Percentiles rank a stretch among this genome's conserved stretches.
Evolutionary conservation across 257 asterid species (phyloP).

Genomic region (Forsythia viridissima): DNA sequence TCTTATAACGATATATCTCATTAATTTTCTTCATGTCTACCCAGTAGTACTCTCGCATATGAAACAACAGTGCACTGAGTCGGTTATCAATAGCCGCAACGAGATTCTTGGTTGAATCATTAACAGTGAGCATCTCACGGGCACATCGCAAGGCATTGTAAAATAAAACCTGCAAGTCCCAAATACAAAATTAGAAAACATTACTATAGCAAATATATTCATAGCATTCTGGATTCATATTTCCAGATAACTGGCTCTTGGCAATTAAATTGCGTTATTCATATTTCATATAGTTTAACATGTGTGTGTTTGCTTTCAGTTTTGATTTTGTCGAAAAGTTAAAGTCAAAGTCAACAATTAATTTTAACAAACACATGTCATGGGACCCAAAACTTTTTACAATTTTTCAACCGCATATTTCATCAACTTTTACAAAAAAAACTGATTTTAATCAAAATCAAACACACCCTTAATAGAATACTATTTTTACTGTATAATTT

Average conservation of each 20-base stretch:
- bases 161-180: constrained; percentile 54
- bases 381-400: no score
- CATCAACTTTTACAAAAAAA: no score
- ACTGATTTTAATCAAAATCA: no score
- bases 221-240: not conserved
- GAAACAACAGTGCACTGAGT: constrained; percentile 14
- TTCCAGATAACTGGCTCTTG: not conserved
- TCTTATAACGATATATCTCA: constrained; percentile 19
- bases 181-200: not conserved
- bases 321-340: no score
- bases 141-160: constrained; percentile 77
- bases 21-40: constrained; percentile 18
- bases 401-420: no score
- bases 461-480: no score
- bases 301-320: no score
- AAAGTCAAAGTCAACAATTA: no score
- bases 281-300: not conserved
- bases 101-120: constrained; percentile 61
- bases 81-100: constrained; percentile 53
- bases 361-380: no score
- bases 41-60: constrained; percentile 15
- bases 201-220: not conserved
- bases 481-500: no score
- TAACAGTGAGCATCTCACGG: constrained; percentile 64
- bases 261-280: not conserved